Conservation (phyloP, 208 protist genomes). For the Trichomonas vaginalis region DNA sequence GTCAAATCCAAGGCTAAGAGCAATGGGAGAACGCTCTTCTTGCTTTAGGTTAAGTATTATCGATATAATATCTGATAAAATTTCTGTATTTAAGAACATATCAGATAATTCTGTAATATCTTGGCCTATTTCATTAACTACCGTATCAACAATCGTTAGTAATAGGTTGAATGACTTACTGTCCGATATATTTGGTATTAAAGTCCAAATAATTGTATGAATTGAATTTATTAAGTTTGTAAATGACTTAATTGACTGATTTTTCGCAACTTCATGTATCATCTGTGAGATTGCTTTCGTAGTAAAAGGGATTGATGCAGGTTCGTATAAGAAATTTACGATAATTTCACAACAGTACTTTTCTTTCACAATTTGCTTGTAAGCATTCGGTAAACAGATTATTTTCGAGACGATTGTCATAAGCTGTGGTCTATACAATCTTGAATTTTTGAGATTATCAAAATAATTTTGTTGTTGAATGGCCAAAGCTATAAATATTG, state of each 20-base stretch:
- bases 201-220: not conserved
- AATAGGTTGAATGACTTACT: not conserved
- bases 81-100: not conserved
- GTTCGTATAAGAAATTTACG: not conserved
- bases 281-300: not conserved
- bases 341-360: not conserved
- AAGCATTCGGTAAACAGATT: not conserved
- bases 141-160: not conserved
- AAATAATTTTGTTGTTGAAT: not conserved
- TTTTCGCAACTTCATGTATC: not conserved
- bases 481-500: not conserved
- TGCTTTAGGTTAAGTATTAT: not conserved
- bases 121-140: not conserved
- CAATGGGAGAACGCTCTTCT: not conserved
- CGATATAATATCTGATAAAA: not conserved
- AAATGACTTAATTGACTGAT: not conserved
- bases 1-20: not conserved
- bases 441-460: not conserved
- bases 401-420: not conserved
- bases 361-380: not conserved
- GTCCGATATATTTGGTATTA: not conserved
- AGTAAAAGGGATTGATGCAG: not conserved
- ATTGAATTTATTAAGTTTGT: not conserved
- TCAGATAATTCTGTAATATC: not conserved
- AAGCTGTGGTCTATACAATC: not conserved